A percentile compares a stretch with the other conserved stretches of the same genome.
Conservation (phyloP, 75 land plant genomes). For the Picea glauca region DNA sequence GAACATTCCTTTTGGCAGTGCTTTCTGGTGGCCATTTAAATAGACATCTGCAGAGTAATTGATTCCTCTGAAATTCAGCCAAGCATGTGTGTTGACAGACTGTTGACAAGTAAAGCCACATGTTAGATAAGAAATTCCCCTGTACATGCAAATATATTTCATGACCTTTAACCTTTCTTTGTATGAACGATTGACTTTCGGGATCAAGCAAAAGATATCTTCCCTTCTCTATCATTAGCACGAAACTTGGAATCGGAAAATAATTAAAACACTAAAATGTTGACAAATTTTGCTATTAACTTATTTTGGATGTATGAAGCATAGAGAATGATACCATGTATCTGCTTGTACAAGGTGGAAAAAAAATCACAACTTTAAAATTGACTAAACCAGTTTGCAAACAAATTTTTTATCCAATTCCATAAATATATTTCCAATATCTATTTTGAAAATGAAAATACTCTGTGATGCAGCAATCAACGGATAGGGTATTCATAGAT, state of each 20-base stretch:
- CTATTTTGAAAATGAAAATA: not conserved
- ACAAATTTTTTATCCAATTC: too few species aligned
- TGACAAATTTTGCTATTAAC: not conserved
- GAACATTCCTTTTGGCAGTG: constrained; percentile 90
- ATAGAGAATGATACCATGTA: not conserved
- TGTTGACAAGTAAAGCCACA: constrained; percentile 15
- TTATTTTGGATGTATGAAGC: not conserved
- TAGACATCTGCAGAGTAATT: constrained; percentile 91
- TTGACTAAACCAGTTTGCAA: not conserved
- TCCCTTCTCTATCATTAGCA: not conserved
- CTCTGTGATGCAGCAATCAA: not conserved
- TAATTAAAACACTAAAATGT: not conserved
- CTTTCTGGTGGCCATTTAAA: constrained; percentile 75
- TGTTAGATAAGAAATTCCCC: not conserved
- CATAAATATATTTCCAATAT: not conserved
- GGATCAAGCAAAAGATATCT: not conserved
- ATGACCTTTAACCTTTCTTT: not conserved
- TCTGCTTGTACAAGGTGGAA: not conserved
- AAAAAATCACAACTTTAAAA: not conserved
- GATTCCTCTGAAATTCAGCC: constrained; percentile 85
- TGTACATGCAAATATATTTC: not conserved
- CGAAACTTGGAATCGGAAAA: not conserved
- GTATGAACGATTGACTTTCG: not conserved
- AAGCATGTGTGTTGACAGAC: constrained; percentile 57
- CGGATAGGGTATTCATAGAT: not conserved